These are phyloP conservation scores for Ophiorrhiza pumila DNA, from an alignment of 257 asterid genomes.

Conservation along the genomic window DNA sequence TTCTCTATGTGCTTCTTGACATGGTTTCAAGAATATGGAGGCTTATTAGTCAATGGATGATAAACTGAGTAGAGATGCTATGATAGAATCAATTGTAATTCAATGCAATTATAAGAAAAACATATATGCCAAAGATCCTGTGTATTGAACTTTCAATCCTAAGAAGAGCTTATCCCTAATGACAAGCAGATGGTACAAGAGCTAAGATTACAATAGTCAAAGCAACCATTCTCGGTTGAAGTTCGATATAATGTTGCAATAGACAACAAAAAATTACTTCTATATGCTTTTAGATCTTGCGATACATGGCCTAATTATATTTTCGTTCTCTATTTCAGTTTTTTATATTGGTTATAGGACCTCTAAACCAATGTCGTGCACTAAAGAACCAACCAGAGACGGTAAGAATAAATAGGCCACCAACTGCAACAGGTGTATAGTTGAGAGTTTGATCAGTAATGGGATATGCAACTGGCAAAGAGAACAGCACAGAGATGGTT, in stretches of 20 bases:
- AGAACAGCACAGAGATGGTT: constrained; percentile 80
- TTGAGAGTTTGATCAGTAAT: constrained; percentile 70
- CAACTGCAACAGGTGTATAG: constrained; percentile 96
- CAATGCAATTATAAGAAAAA: neutral
- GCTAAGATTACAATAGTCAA: neutral
- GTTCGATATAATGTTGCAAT: neutral
- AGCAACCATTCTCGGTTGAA: neutral
- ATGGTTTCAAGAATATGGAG: no score
- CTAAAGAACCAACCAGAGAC: constrained; percentile 69
- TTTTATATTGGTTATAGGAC: constrained; percentile 74
- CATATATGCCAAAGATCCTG: neutral
- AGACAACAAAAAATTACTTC: neutral
- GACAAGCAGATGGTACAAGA: neutral
- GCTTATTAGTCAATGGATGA: no score
- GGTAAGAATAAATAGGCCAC: constrained; percentile 61
- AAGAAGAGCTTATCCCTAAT: neutral
- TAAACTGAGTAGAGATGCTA: no score
- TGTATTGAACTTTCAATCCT: neutral
- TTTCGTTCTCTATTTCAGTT: constrained; percentile 18
- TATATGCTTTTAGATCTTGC: neutral
- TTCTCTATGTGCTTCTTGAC: neutral
- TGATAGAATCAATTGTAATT: no score
- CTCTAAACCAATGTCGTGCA: constrained; percentile 91
- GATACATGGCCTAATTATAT: neutral
- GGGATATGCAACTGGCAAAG: constrained; percentile 87